Conservation (phyloP, 345 rosid genomes). For the Diplotaxis tenuifolia region DNA sequence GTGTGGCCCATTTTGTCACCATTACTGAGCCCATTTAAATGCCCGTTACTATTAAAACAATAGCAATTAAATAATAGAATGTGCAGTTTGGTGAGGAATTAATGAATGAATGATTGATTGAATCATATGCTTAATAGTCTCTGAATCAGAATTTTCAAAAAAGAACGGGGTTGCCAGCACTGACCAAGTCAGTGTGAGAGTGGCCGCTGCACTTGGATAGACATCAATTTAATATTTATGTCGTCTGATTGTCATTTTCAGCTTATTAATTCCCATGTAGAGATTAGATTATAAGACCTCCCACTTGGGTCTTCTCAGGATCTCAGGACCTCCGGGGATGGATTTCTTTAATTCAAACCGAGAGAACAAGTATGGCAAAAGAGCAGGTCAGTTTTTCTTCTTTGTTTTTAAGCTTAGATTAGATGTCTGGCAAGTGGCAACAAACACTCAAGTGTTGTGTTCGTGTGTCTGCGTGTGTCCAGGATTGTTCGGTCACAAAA, state of each 20-base stretch:
- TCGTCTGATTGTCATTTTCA: neutral
- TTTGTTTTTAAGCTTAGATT: neutral
- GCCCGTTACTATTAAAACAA: constrained; percentile 5
- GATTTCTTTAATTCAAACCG: constrained; percentile 30
- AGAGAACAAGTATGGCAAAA: constrained; percentile 18
- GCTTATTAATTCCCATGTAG: neutral
- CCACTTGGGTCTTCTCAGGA: neutral
- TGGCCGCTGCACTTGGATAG: neutral
- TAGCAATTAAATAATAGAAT: neutral
- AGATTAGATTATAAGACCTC: neutral
- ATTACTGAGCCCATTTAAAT: neutral
- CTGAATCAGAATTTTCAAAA: neutral
- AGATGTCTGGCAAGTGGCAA: neutral
- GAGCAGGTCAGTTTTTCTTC: constrained; percentile 26
- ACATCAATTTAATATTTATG: neutral
- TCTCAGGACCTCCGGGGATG: neutral
- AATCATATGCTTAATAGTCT: neutral
- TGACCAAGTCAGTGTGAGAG: neutral
- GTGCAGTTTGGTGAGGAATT: neutral
- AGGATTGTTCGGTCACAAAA: constrained; percentile 24
- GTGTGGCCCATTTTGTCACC: neutral
- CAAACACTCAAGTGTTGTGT: neutral
- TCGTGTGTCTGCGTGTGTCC: constrained; percentile 7
- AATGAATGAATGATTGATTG: too few species aligned
- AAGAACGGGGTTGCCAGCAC: neutral